Evolutionary conservation across 768 basidiomycete genomes (phyloP).

Genomic region (Mycena pura): DNA sequence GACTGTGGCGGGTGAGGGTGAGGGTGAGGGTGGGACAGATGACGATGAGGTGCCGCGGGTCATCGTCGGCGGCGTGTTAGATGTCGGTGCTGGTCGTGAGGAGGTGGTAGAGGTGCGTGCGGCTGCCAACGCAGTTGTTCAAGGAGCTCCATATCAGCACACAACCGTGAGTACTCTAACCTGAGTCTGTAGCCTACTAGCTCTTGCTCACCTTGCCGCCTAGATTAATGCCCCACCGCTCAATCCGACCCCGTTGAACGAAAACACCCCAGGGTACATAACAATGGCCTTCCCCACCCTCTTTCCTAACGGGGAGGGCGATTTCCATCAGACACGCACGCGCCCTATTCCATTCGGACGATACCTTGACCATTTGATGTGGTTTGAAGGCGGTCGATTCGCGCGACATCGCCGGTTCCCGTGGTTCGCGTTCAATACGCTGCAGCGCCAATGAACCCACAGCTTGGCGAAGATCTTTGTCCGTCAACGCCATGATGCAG

Average conservation of each 20-base stretch:
- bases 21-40: no score
- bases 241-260: neutral
- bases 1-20: no score
- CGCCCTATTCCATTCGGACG: constrained; percentile 3
- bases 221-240: neutral
- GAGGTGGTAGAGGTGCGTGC: neutral
- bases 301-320: constrained; percentile 17
- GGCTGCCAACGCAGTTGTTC: no score
- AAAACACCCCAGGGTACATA: constrained; percentile 21
- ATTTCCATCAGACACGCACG: constrained; percentile 9
- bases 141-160: no score
- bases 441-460: constrained; percentile 12
- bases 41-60: no score
- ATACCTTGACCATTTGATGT: constrained; percentile 14
- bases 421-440: constrained; percentile 23
- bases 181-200: no score
- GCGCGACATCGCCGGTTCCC: constrained; percentile 19
- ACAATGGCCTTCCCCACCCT: constrained; percentile 14
- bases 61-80: no score
- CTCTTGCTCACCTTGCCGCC: no score
- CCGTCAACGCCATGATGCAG: constrained; percentile 11
- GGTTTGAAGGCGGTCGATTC: constrained; percentile 16
- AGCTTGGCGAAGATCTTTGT: constrained; percentile 9
- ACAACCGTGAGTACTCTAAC: no score
- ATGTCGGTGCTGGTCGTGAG: no score